A percentile compares a stretch with the other conserved stretches of the same genome.
Evolutionary conservation across 495 filamentous ascomycete genomes (phyloP).

Genomic region (Xylaria scruposa): DNA sequence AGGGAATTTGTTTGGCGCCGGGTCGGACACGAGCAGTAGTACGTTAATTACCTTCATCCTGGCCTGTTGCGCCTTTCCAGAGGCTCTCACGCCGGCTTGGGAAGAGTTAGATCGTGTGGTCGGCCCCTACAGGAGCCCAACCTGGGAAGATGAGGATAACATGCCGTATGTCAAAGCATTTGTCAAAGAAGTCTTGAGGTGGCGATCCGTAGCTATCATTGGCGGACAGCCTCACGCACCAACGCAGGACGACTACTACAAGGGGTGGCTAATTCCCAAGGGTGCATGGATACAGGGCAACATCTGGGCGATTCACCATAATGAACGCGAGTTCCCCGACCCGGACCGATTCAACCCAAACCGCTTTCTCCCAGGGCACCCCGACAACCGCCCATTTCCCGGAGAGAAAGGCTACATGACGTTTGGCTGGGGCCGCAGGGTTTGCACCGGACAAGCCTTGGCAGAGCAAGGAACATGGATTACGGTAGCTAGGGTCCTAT

Average conservation of each 20-base stretch:
- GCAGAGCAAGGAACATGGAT: constrained; percentile 66
- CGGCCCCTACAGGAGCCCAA: constrained; percentile 59
- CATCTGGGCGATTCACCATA: constrained; percentile 69
- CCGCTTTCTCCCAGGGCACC: constrained; percentile 53
- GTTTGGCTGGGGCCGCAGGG: constrained; percentile 66
- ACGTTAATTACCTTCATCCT: constrained; percentile 69
- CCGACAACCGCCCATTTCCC: constrained; percentile 61
- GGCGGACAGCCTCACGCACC: constrained; percentile 69
- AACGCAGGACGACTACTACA: constrained; percentile 65
- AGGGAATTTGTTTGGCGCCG: constrained; percentile 69
- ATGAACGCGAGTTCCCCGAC: constrained; percentile 67
- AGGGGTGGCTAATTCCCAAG: constrained; percentile 59
- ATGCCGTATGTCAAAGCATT: constrained; percentile 67
- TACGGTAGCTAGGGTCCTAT: constrained; percentile 60
- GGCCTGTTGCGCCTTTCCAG: constrained; percentile 63
- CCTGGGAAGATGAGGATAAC: constrained; percentile 62
- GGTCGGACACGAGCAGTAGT: constrained; percentile 69
- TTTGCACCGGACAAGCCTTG: constrained; percentile 64
- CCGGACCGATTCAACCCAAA: constrained; percentile 64
- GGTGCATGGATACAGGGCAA: constrained; percentile 67
- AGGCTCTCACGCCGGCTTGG: constrained; percentile 53
- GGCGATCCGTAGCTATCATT: constrained; percentile 67
- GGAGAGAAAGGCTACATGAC: constrained; percentile 68
- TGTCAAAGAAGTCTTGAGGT: constrained; percentile 69
- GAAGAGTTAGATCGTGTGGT: constrained; percentile 66